phyloP scores from a whole-genome alignment of 2,329 filamentous ascomycete species.

The Exophiala calicioides region DNA sequence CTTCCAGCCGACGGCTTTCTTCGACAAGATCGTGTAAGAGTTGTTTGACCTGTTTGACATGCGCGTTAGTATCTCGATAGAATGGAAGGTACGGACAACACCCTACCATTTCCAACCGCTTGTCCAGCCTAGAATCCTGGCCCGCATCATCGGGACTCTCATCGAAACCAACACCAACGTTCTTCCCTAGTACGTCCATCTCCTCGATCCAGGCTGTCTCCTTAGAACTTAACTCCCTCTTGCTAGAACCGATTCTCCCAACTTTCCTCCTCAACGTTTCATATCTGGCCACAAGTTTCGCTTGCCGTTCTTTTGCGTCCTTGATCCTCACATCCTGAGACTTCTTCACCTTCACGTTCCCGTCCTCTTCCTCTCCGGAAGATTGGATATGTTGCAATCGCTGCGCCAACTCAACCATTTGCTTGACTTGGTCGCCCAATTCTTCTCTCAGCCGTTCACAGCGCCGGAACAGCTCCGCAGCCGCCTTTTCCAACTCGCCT shows the following conservation, averaged over 20 bases:
- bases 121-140: slow-evolving; percentile 33
- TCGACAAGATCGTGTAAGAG: slow-evolving; percentile 41
- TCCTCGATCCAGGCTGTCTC: slow-evolving; percentile 49
- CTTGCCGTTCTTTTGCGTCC: slow-evolving; percentile 43
- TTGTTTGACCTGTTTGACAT: slow-evolving; percentile 40
- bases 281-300: slow-evolving; percentile 44
- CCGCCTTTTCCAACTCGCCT: slow-evolving; percentile 47
- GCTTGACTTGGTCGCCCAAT: slow-evolving; percentile 49
- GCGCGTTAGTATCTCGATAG: slow-evolving; percentile 5
- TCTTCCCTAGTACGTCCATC: slow-evolving; percentile 42
- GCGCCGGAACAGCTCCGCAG: slow-evolving; percentile 54
- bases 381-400: slow-evolving; percentile 46
- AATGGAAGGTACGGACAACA: background rate
- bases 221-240: slow-evolving; percentile 48
- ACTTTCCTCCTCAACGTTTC: slow-evolving; percentile 47
- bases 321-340: slow-evolving; percentile 44
- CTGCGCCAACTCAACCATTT: slow-evolving; percentile 48
- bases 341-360: slow-evolving; percentile 35
- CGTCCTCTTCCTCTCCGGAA: slow-evolving; percentile 38
- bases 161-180: slow-evolving; percentile 35
- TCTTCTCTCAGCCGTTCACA: slow-evolving; percentile 51
- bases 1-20: slow-evolving; percentile 39
- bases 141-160: slow-evolving; percentile 15
- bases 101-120: slow-evolving; percentile 45
- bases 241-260: slow-evolving; percentile 39